phyloP scores from a whole-genome alignment of 164 flowering plant genomes.

The Vitis cinerea region DNA sequence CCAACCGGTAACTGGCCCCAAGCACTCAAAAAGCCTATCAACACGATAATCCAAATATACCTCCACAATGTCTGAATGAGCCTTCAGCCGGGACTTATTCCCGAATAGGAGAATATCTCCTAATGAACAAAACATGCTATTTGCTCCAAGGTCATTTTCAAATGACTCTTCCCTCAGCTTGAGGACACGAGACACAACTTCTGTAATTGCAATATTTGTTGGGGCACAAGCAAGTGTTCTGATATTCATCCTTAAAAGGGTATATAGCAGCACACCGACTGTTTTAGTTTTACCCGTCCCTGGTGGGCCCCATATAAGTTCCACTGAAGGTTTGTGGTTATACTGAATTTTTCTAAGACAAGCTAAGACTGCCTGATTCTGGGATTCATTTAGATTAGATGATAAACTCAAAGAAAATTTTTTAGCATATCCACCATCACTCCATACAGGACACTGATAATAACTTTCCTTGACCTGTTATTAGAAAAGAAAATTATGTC shows the following conservation, averaged over 20 bases:
- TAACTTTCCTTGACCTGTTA: conserved; percentile 37
- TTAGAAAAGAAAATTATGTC: not conserved
- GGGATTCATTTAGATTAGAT: conserved; percentile 52
- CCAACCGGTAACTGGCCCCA: conserved; percentile 10
- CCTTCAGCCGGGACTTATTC: conserved; percentile 3
- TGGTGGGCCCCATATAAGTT: conserved; percentile 45
- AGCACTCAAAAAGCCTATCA: conserved; percentile 5
- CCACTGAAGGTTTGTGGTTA: conserved; percentile 2
- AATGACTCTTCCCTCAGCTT: not conserved
- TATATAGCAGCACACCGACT: conserved; percentile 14
- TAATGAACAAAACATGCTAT: not conserved
- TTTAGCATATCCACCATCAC: conserved; percentile 1
- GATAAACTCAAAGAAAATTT: conserved; percentile 3
- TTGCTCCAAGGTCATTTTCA: not conserved
- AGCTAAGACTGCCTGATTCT: conserved; percentile 19
- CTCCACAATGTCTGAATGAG: not conserved
- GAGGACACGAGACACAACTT: conserved; percentile 15
- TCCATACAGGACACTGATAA: conserved; percentile 17
- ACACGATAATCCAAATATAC: conserved; percentile 12
- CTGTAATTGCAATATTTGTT: conserved; percentile 18
- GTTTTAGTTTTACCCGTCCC: conserved; percentile 51
- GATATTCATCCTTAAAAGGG: conserved; percentile 9
- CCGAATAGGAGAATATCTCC: conserved; percentile 17
- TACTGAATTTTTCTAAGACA: conserved; percentile 9
- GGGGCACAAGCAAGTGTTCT: conserved; percentile 23